Evolutionary conservation across 345 rosid genomes (phyloP).

Genomic region (Lepidium aucheri): DNA sequence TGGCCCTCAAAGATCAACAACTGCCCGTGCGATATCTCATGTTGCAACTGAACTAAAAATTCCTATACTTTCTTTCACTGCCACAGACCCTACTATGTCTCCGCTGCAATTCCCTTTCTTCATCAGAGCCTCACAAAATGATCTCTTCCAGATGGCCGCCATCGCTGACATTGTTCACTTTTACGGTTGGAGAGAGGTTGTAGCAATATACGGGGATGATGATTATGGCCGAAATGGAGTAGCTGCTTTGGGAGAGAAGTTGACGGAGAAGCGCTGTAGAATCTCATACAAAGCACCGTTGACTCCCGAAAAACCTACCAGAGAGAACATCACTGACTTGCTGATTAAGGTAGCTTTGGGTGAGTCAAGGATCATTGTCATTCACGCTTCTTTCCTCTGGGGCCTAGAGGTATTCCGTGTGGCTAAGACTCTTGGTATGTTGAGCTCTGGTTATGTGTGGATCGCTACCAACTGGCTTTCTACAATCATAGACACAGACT

Average conservation of each 20-base stretch:
- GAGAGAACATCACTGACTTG: conserved; percentile 53
- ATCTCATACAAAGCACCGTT: conserved; percentile 74
- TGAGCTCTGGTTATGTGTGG: conserved; percentile 66
- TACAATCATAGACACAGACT: conserved; percentile 36
- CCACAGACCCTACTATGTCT: conserved; percentile 78
- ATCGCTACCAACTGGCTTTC: conserved; percentile 63
- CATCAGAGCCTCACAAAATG: conserved; percentile 63
- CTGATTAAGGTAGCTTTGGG: conserved; percentile 60
- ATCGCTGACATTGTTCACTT: conserved; percentile 51
- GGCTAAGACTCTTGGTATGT: conserved; percentile 63
- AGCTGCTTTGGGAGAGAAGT: conserved; percentile 63
- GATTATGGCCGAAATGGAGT: conserved; percentile 84
- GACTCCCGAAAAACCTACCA: conserved; percentile 35
- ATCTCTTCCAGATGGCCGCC: conserved; percentile 74
- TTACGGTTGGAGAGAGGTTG: conserved; percentile 83
- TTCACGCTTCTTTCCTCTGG: conserved; percentile 42
- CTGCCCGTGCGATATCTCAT: conserved; percentile 64
- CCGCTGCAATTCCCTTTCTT: conserved; percentile 71
- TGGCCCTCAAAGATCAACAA: conserved; percentile 71
- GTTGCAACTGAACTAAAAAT: conserved; percentile 50
- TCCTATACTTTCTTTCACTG: conserved; percentile 67
- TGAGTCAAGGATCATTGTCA: conserved; percentile 69
- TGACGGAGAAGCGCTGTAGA: conserved; percentile 54
- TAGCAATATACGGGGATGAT: conserved; percentile 67
- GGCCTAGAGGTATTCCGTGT: conserved; percentile 48